Conservation (phyloP, 2,329 filamentous ascomycete genomes). For the Colletotrichum sp. region DNA sequence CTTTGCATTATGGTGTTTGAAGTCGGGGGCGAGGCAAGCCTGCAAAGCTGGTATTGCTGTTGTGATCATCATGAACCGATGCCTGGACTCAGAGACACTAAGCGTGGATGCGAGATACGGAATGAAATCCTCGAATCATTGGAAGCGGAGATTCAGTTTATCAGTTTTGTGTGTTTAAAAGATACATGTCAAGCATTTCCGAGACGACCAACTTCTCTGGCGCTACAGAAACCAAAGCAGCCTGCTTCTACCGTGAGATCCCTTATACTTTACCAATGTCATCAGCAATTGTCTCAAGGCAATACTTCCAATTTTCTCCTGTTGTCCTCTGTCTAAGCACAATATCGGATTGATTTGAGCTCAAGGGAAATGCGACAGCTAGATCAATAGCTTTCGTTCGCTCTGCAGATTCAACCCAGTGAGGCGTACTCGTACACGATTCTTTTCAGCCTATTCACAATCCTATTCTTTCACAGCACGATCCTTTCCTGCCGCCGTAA, state of each 20-base stretch:
- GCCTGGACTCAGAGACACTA: background rate
- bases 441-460: background rate
- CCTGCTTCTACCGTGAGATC: background rate
- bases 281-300: background rate
- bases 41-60: background rate
- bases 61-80: background rate
- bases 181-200: background rate
- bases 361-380: background rate
- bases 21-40: background rate
- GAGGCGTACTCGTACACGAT: background rate
- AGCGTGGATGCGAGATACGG: background rate
- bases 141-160: background rate
- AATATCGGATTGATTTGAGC: background rate
- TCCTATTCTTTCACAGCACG: background rate
- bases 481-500: background rate
- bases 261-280: background rate
- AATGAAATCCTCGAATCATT: background rate
- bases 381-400: background rate
- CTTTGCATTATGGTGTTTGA: background rate
- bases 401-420: background rate
- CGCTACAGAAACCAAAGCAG: rapidly evolving
- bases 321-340: rapidly evolving
- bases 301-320: rapidly evolving
- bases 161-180: background rate
- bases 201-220: background rate